These are phyloP conservation scores for Stephanodiscus minutulus DNA, from an alignment of 108 stramenopile species.

Conservation along the genomic window DNA sequence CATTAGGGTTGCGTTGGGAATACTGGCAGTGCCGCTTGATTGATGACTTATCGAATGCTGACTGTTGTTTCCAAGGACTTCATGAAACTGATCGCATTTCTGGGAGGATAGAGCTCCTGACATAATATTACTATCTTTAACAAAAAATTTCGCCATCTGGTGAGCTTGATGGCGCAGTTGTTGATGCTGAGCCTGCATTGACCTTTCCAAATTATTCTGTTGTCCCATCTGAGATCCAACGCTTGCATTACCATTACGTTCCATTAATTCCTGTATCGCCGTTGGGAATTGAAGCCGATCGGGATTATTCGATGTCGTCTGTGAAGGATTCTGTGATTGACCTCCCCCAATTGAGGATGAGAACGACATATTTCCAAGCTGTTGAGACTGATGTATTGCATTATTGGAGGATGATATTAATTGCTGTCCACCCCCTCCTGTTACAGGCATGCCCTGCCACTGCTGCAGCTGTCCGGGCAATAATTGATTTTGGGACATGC, in stretches of 20 bases:
- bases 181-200: constrained; percentile 11
- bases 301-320: neutral
- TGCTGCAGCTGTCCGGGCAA: too few species aligned
- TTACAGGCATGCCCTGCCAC: too few species aligned
- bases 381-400: neutral
- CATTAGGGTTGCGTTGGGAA: too few species aligned
- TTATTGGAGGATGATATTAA: too few species aligned
- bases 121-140: neutral
- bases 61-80: neutral
- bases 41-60: neutral
- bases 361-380: constrained; percentile 4
- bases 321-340: neutral
- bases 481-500: neutral
- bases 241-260: neutral
- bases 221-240: neutral
- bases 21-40: neutral
- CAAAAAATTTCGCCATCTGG: constrained; percentile 5
- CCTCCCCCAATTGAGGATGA: neutral
- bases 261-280: constrained; percentile 3
- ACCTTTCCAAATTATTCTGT: neutral
- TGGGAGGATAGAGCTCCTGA: neutral
- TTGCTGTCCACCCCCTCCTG: too few species aligned
- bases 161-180: constrained; percentile 13
- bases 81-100: neutral
- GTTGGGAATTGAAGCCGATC: constrained; percentile 12